phyloP scores from a whole-genome alignment of 2,329 filamentous ascomycete genomes.

The Penicillium sp. region DNA sequence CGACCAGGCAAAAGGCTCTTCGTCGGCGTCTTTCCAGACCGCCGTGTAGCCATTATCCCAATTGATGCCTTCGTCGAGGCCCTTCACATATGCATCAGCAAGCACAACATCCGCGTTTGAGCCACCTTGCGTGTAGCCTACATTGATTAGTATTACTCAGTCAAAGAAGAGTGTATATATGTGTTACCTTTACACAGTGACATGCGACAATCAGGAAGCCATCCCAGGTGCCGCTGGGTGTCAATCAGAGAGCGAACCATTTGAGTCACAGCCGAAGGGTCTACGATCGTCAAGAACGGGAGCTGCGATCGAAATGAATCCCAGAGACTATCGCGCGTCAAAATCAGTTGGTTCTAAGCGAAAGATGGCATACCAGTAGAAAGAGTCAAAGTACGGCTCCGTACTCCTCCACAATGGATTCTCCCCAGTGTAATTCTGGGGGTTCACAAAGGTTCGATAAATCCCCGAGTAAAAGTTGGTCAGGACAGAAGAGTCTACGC shows the following conservation, averaged over 20 bases:
- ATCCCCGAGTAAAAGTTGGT: conserved; percentile 71
- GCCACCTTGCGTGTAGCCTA: conserved; percentile 72
- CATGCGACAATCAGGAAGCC: conserved; percentile 77
- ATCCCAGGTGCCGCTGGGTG: conserved; percentile 71
- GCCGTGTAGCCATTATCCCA: conserved; percentile 72
- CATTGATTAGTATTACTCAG: background rate
- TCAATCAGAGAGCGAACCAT: conserved; percentile 74
- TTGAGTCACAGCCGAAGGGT: conserved; percentile 64
- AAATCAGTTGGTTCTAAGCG: background rate
- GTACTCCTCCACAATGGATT: conserved; percentile 68
- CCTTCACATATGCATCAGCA: conserved; percentile 71
- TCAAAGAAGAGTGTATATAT: background rate
- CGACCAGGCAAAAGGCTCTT: conserved; percentile 72
- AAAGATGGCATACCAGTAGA: conserved; percentile 63
- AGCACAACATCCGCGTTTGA: conserved; percentile 73
- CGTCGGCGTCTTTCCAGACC: conserved; percentile 71
- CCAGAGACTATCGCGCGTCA: conserved; percentile 58
- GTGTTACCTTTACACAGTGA: conserved; percentile 62
- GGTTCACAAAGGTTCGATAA: conserved; percentile 71
- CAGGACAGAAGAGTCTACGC: conserved; percentile 36
- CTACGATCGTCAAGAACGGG: conserved; percentile 70
- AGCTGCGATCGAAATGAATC: conserved; percentile 72
- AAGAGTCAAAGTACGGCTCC: conserved; percentile 75
- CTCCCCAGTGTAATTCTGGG: conserved; percentile 74
- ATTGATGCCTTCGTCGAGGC: conserved; percentile 64